Base-by-base conservation (phyloP, 345 rosid species). In the Raphanus sativus region DNA sequence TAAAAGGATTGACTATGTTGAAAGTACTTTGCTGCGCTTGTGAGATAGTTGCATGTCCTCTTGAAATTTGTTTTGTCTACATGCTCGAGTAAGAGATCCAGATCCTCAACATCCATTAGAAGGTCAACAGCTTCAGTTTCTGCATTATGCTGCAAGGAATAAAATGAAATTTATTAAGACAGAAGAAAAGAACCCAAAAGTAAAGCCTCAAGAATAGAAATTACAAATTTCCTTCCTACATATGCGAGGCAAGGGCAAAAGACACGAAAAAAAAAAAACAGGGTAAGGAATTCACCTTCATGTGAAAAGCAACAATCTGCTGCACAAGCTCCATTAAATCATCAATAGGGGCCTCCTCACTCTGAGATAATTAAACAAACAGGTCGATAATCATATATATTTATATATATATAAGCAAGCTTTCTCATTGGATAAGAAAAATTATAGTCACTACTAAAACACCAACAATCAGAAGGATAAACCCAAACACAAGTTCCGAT, bases 21-120 rank as follows among this genome's bases (percentile, higher is more conserved):
- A 75, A 60, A 59, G 77, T 82, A 91, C 98, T 84, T 95, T 61
- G 96, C 93, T 8, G 93, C 83, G 86, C 96, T 91, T 8, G 94
- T 89, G 67, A 91, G 97, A 77, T 95, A 95, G 15, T 89, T 82
- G 82, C 99, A 92, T 13, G 99, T 95, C 82, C 98, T 87, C 88
- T 83, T 92, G 84, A 90, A 95, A 86, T 95, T 95, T 58, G 97
- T 81, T 10, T 74, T 52, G 59, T 52, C 59, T 16, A 52, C 59
- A 52, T 52, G 59, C 25, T 52, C 10, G 25, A 52, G 59, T 52
- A 52, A 52, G 25, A 52, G 59, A 52, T 52, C 59, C 59, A 52
- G 59, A 52, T 52, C 59, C 59, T 52, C 59, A 52, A 52, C 59
- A 52, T 52, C 59, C 59, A 52, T 52, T 16, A 52, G 25, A 52